Base-by-base conservation (phyloP, 108 stramenopile species). In the Skeletonema tropicum region DNA sequence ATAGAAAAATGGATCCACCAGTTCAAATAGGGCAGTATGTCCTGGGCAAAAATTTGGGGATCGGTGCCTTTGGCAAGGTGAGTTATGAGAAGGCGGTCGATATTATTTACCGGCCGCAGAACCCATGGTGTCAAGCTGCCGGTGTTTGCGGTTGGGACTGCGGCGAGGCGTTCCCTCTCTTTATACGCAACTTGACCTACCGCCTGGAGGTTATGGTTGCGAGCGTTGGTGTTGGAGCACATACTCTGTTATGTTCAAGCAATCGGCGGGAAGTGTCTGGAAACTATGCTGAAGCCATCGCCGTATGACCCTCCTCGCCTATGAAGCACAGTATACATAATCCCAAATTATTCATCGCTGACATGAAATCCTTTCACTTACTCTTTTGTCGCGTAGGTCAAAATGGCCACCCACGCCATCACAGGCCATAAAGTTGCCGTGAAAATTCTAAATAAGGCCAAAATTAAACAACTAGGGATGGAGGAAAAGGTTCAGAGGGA, bases 341-440 rank as follows among this genome's bases (percentile, higher is more conserved):
- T 23, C 52, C 23, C 19, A 10, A 10, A 25, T 55, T 21, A 23
- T 19, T 49, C 48, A 19, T 29, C 19, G 29, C 42, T 42, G 3
- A 25, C 58, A 31, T 31, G 6, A 33, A 14, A 12, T 48, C 23
- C 45, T 31, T 13, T 32, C n/a, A 11, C 52, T 19, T 31, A 11
- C 42, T 35, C 23, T 30, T 14, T 30, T 23, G 15, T 70, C 23
- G 31, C 67, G 29, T 64, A 90, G 90, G 96, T 97, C 17, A 94
- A 94, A 92, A 88, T 99, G 41, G 99, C 97, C 19, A 97, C 97
- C 11, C 99, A 99, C 85, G 92, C 94, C 36, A 88, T 98, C 69
- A 99, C 99, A n/a, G 97, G 97, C 19, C 97, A 98, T 79, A 96
- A 94, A 66, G 95, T 99, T n/a, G 99, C 99, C n/a, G 96, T 99